A percentile compares a stretch with the other conserved stretches of the same genome.
These are phyloP conservation scores for Amaranthus hypochondriacus DNA, from an alignment of 148 eudicot species.

Conservation along the genomic window DNA sequence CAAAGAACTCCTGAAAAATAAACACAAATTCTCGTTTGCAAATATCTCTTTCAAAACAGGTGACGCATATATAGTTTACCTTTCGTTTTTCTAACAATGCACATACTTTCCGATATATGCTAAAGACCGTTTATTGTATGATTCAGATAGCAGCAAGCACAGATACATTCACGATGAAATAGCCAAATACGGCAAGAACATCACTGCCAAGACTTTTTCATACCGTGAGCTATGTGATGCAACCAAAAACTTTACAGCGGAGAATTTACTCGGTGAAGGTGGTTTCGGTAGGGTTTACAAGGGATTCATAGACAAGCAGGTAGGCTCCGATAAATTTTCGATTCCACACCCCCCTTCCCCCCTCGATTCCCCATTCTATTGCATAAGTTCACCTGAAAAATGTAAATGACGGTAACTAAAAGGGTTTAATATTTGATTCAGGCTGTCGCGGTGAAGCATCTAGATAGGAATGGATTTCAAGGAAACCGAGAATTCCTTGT, in stretches of 20 bases:
- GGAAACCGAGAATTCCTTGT: constrained; percentile 79
- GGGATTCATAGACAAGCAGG: constrained; percentile 49
- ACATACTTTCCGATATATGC: neutral
- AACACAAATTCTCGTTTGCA: constrained; percentile 43
- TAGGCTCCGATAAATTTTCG: neutral
- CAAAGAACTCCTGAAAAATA: constrained; percentile 31
- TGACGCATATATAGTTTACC: constrained; percentile 12
- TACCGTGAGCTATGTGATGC: constrained; percentile 48
- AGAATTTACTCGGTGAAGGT: constrained; percentile 74
- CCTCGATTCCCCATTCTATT: neutral
- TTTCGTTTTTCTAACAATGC: neutral
- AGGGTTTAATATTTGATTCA: constrained; percentile 8
- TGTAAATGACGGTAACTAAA: neutral
- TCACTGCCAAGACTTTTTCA: constrained; percentile 48
- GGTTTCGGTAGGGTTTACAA: constrained; percentile 96
- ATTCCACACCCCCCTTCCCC: no score
- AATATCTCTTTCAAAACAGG: constrained; percentile 72
- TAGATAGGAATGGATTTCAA: constrained; percentile 77
- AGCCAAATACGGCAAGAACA: constrained; percentile 59
- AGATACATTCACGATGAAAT: constrained; percentile 75
- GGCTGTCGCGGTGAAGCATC: constrained; percentile 82
- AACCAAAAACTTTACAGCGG: constrained; percentile 53
- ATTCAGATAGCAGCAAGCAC: constrained; percentile 69
- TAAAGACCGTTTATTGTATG: neutral
- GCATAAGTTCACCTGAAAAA: neutral